A percentile compares a stretch with the other conserved stretches of the same genome.
Conservation (phyloP, 192 early-diverging fungal genomes). For the Entophlyctis helioformis region DNA sequence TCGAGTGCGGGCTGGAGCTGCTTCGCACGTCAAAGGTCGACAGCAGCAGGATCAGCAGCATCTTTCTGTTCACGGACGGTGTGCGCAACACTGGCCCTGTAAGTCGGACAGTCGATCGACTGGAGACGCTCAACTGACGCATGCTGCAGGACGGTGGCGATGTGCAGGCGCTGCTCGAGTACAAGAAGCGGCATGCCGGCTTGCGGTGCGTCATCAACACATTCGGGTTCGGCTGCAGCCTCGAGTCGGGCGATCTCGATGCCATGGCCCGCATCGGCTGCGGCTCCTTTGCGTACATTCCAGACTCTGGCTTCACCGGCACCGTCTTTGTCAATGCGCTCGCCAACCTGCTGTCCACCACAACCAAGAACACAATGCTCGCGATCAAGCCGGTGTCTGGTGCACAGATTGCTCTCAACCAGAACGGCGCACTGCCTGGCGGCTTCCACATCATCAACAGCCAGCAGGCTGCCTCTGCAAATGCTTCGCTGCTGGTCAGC, state of each 20-base stretch:
- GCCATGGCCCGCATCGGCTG: conserved; percentile 7
- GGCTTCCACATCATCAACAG: background rate
- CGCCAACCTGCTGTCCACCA: conserved; percentile 4
- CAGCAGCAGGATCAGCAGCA: background rate
- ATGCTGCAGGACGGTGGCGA: conserved; percentile 18
- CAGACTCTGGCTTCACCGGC: conserved; percentile 21
- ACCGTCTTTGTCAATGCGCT: conserved; percentile 19
- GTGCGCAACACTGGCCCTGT: background rate
- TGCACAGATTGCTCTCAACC: conserved; percentile 2
- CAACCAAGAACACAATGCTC: background rate
- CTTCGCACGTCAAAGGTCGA: background rate
- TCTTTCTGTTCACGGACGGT: conserved; percentile 20
- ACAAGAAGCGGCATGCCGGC: conserved; percentile 2
- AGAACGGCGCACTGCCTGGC: too few relatives aligned
- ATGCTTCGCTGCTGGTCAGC: too few relatives aligned
- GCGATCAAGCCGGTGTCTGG: conserved; percentile 2
- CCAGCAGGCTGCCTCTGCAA: background rate
- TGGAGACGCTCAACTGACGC: too few relatives aligned
- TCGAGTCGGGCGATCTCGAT: conserved; percentile 9
- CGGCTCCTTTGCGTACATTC: conserved; percentile 19
- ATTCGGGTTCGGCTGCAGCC: conserved; percentile 24
- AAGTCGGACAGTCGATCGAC: too few relatives aligned
- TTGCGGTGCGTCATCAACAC: conserved; percentile 16
- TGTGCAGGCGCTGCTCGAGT: conserved; percentile 9
- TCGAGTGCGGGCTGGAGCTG: conserved; percentile 4